Base-by-base conservation (phyloP, 176 grass and related monocot species). In the Oryza punctata region DNA sequence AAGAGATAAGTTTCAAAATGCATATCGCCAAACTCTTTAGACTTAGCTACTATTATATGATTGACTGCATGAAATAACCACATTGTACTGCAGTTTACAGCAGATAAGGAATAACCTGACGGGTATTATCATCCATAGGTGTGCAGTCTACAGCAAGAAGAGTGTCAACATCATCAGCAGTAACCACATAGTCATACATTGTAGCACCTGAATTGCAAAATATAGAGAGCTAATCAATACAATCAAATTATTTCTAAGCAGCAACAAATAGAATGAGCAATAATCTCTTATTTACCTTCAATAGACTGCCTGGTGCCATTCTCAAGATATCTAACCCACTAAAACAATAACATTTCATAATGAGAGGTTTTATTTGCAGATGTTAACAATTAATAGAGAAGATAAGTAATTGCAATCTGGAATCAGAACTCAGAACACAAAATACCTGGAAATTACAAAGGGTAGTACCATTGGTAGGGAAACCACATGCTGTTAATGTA, bases 371-470 rank as follows among this genome's bases (percentile, higher is more conserved):
- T 65, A 63, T 65, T 70, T 69, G 27, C 26, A 69, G 30, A 72
- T 71, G 60, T 77, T 73, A 24, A 63, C 26, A 72, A 81, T 80
- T 46, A 29, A 69, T 12, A 70, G 33, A 12, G 29, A 78, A 40
- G 64, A 78, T 86, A 67, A 74, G 81, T 44, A 87, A 79, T 65
- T 61, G 18, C 21, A 65, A 87, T 63, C 32, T 41, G 41, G 16
- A 45, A 44, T 37, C 16, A 57, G 19, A 61, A 61, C 57, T 19
- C 38, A 72, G 38, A 72, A 76, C 66, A 75, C 64, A 40, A 69
- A 38, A 69, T 87, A 99, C 96, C 93, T 99, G 96, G 84, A 99
- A 99, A 91, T 92, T 90, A 67, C 91, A 99, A 80, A 96, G 93
- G 59, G 93, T 99, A 63, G 96, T 99, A 69, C 96, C 96, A 83